A percentile compares a stretch with the other conserved stretches of the same genome.
These are phyloP conservation scores for Lumnitzera littorea DNA, from an alignment of 345 rosid genomes.

Conservation along the genomic window DNA sequence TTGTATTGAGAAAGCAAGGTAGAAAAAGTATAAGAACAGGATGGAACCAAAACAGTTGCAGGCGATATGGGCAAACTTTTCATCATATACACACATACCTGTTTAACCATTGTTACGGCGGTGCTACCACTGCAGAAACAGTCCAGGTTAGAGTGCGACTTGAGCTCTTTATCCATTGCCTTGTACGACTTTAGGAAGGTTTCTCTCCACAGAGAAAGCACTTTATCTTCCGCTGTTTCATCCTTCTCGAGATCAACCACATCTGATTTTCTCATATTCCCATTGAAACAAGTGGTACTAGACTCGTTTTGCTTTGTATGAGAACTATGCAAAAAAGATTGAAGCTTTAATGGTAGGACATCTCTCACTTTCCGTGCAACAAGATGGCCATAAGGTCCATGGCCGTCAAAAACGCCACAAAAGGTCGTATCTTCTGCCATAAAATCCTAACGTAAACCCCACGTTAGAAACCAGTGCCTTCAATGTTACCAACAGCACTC, in stretches of 20 bases:
- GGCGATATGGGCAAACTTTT: background rate
- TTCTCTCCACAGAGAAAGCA: constrained; percentile 65
- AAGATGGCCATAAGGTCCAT: constrained; percentile 98
- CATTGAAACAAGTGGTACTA: constrained; percentile 40
- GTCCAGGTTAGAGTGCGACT: constrained; percentile 87
- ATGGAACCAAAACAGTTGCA: background rate
- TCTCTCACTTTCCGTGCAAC: constrained; percentile 98
- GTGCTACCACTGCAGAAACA: constrained; percentile 99
- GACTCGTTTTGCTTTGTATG: constrained; percentile 48
- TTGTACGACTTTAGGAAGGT: constrained; percentile 81
- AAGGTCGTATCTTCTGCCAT: constrained; percentile 80
- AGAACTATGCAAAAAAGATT: constrained; percentile 47
- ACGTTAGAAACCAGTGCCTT: no score
- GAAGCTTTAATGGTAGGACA: constrained; percentile 68
- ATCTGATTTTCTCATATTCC: constrained; percentile 39
- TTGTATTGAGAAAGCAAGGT: constrained; percentile 19
- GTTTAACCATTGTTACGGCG: constrained; percentile 81
- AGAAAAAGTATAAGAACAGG: background rate
- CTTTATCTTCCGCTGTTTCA: constrained; percentile 17
- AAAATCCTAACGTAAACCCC: constrained; percentile 51
- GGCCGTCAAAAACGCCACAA: constrained; percentile 98
- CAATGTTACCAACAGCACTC: no score
- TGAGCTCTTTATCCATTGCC: constrained; percentile 96
- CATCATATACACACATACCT: constrained; percentile 35
- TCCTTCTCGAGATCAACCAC: constrained; percentile 42